Base-by-base conservation (phyloP, 2,329 filamentous ascomycete species). In the Cladosporium sp. region DNA sequence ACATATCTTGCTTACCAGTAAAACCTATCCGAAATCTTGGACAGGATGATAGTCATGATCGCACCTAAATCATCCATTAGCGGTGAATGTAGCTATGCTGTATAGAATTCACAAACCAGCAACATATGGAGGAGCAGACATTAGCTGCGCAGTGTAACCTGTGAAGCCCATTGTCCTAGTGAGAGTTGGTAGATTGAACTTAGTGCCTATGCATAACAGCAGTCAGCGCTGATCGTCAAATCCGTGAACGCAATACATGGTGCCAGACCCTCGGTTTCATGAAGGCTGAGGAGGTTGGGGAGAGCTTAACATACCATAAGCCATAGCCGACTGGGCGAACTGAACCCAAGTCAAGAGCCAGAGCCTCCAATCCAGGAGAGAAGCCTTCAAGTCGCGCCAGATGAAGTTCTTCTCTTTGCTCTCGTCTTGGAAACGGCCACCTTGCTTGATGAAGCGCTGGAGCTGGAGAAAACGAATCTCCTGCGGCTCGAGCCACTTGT, bases 401-500 rank as follows among this genome's bases (percentile, higher is more conserved):
- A 50, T 43, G 29, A 42, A 42, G 38, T 43, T 33, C 16, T 29
- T n/a, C 13, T 50, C 47, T 11, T 50, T 42, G 27, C 16, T 35
- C 29, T 50, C 47, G 18, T 50, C 47, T 18, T 46, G 19, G 42
- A 46, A 46, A 20, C 42, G 42, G 19, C 42, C 42, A 3, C 19
- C 42, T 36, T 50, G 47, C 29, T 50, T 50, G 42, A 38, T 38
- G 32, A 46, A 36, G n/a, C 22, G 42, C 13, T 29, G 25, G 32
- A 46, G 16, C 22, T 46, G 27, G 16, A 46, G 32, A 13, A 36
- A 46, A 4, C 42, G 9, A 33, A 43, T 55, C 57, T 62, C 58
- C 13, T 75, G 68, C 2, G 71, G 59, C 0, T 69, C 76, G 2
- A 86, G 71, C 59, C 85, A 85, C 0, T 62, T 67, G 3, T 82